Base-by-base conservation (phyloP, 805 yeast genomes). In the Saturnispora kantuleensis region DNA sequence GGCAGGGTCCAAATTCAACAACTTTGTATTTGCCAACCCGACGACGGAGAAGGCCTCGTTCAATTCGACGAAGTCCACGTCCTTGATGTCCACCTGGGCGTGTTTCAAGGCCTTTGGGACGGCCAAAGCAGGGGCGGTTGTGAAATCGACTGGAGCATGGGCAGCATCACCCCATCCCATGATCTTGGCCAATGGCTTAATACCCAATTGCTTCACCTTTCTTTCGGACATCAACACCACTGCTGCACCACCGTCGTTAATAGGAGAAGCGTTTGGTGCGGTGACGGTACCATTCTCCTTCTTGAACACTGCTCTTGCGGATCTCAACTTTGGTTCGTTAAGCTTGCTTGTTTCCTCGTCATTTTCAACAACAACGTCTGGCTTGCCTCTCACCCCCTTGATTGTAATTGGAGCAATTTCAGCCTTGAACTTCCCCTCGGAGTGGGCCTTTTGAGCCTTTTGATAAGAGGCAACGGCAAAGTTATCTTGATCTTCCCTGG, bases 121-220 rank as follows among this genome's bases (percentile, higher is more conserved):
- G 44, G 98, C 96, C 60, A 88, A 71, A 31, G 96, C 69, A 53
- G 99, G 98, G 29, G 97, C 88, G 67, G 93, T 84, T 45, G 98
- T 90, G 75, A 93, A 93, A 69, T 89, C 94, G 56, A 83, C 76
- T 53, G 99, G 98, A 37, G 79, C 79, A 64, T 87, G 89, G 46
- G 95, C 98, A 58, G 97, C 97, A 64, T 93, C 99, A 67, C 95
- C 98, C 95, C 96, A 90, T 49, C 96, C 95, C 44, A 76, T 63
- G 57, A 93, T 81, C 65, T 79, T 79, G 49, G 96, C 97, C 50
- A 93, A 63, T 52, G 99, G 98, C 63, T 72, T 87, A 60, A 93
- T 70, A 38, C 83, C 82, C 56, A 88, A 77, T 73, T 89, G 96
- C 63, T 79, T 77, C 57, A 89, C 73, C 71, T 89, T 88, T 51